phyloP scores from a whole-genome alignment of 805 yeast species.

The Hanseniaspora valbyensis region DNA sequence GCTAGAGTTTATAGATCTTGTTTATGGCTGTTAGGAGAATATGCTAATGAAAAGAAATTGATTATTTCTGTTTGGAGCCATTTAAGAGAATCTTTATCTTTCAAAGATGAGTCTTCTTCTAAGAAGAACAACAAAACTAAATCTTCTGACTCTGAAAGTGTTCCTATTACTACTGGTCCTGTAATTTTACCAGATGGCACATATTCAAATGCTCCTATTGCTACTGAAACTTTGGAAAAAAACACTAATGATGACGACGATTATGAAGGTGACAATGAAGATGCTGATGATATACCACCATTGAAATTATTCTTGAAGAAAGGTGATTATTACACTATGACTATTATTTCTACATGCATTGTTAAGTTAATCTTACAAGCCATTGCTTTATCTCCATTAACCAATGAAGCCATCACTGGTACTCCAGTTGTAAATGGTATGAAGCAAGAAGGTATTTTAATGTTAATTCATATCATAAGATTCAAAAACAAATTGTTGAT shows the following conservation, averaged over 20 bases:
- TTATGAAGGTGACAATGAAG: conserved; percentile 34
- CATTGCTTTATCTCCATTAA: conserved; percentile 38
- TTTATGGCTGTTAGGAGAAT: conserved; percentile 94
- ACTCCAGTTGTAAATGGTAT: conserved; percentile 62
- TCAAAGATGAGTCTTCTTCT: conserved; percentile 37
- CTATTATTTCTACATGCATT: conserved; percentile 77
- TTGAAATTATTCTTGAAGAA: conserved; percentile 68
- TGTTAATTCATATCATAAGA: conserved; percentile 82
- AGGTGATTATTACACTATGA: conserved; percentile 85
- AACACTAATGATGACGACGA: conserved; percentile 43
- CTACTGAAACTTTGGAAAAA: conserved; percentile 68
- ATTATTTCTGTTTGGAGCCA: conserved; percentile 80
- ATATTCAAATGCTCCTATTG: conserved; percentile 87
- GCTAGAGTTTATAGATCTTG: conserved; percentile 91
- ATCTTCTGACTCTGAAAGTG: conserved; percentile 21
- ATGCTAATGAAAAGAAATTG: conserved; percentile 55
- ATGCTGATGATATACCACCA: conserved; percentile 39
- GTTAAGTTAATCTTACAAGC: conserved; percentile 78
- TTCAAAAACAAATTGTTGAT: conserved; percentile 59
- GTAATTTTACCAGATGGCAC: conserved; percentile 97
- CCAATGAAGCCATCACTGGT: conserved; percentile 23
- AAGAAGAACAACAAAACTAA: conserved; percentile 19
- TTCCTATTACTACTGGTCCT: conserved; percentile 41
- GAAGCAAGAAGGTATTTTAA: conserved; percentile 88
- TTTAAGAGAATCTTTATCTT: conserved; percentile 73